Conservation (phyloP, 441 rosid genomes). For the Macaranga tanarius region DNA sequence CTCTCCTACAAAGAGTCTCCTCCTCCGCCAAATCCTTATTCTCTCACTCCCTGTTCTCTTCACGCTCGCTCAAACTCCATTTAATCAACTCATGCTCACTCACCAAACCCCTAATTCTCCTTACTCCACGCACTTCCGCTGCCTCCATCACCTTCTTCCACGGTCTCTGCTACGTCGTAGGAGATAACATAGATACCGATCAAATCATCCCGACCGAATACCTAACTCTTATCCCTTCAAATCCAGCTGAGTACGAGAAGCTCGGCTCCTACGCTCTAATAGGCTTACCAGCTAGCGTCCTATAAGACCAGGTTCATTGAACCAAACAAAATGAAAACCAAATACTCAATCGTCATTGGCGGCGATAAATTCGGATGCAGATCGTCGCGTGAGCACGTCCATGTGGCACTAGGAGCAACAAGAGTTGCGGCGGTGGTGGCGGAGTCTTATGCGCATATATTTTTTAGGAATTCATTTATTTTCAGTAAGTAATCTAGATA, state of each 20-base stretch:
- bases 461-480: conserved; percentile 73
- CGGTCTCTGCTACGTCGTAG: conserved; percentile 83
- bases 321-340: conserved; percentile 48
- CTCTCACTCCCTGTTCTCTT: neutral
- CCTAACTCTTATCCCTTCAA: conserved; percentile 86
- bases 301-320: conserved; percentile 65
- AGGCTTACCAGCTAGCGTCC: conserved; percentile 73
- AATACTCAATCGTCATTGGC: conserved; percentile 58
- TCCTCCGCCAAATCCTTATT: conserved; percentile 16
- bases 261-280: conserved; percentile 77
- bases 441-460: conserved; percentile 80
- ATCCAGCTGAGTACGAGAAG: conserved; percentile 77
- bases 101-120: conserved; percentile 25
- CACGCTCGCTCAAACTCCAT: conserved; percentile 5
- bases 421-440: conserved; percentile 74
- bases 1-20: conserved; percentile 15
- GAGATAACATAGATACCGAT: conserved; percentile 92
- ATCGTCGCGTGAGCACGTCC: conserved; percentile 92
- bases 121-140: conserved; percentile 33
- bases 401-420: conserved; percentile 80
- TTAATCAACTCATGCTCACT: conserved; percentile 5
- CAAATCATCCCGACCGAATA: conserved; percentile 89
- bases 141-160: conserved; percentile 45
- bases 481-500: conserved; percentile 68
- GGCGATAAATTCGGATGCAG: conserved; percentile 91